Conservation (phyloP, 495 filamentous ascomycete genomes). For the Aspergillus conjunctus region DNA sequence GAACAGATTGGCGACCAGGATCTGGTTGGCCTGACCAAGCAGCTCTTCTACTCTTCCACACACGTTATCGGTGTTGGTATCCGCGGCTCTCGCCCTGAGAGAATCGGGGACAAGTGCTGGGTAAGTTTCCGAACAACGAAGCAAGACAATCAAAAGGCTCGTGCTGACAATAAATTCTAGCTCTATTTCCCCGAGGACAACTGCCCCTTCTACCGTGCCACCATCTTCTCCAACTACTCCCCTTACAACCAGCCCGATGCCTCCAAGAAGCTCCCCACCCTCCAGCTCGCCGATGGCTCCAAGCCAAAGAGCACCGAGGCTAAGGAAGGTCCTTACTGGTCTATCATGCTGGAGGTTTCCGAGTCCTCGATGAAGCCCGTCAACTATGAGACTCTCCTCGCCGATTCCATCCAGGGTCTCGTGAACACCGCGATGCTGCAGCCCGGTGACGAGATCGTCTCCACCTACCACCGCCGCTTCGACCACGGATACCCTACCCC, state of each 20-base stretch:
- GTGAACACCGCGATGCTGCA: constrained; percentile 96
- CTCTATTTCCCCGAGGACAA: constrained; percentile 99
- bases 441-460: constrained; percentile 90
- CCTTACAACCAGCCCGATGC: constrained; percentile 92
- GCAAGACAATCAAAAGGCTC: not conserved
- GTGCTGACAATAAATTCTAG: constrained; percentile 37
- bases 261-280: constrained; percentile 81
- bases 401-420: constrained; percentile 91
- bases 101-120: constrained; percentile 99
- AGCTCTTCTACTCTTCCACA: constrained; percentile 94
- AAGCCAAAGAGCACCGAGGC: constrained; percentile 67
- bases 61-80: constrained; percentile 97
- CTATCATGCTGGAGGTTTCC: constrained; percentile 98
- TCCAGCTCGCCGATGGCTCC: constrained; percentile 81
- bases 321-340: constrained; percentile 95
- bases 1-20: constrained; percentile 86
- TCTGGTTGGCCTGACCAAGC: constrained; percentile 80
- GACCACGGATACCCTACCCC: constrained; percentile 99
- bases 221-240: constrained; percentile 99
- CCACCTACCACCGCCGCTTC: constrained; percentile 97
- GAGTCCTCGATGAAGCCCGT: constrained; percentile 96
- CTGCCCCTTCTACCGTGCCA: constrained; percentile 99
- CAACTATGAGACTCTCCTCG: constrained; percentile 76
- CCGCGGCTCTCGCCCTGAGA: constrained; percentile 87
- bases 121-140: constrained; percentile 44